phyloP scores from a whole-genome alignment of 768 basidiomycete genomes.

The Hygrophoropsis aurantiaca region DNA sequence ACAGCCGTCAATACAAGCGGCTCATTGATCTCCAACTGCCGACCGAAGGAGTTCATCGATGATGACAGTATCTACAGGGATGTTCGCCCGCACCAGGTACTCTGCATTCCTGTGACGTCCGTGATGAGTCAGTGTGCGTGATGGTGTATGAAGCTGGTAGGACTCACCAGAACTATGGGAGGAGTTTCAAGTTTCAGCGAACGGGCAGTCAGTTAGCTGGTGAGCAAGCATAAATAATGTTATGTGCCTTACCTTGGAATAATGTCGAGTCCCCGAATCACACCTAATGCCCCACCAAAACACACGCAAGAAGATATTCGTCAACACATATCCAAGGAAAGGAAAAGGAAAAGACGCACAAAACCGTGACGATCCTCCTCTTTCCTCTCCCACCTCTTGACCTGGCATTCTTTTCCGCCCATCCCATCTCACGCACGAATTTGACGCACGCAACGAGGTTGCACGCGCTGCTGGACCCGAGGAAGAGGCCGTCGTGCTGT shows the following conservation, averaged over 20 bases:
- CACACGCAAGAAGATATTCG: not conserved
- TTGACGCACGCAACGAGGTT: slow-evolving; percentile 93
- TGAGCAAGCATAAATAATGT: not conserved
- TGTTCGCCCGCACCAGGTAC: slow-evolving; percentile 42
- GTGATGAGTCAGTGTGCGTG: no score
- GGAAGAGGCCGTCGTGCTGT: slow-evolving; percentile 85
- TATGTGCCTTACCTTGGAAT: slow-evolving; percentile 80
- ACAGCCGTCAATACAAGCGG: no score
- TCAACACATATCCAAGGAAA: not conserved
- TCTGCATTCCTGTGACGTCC: slow-evolving; percentile 51
- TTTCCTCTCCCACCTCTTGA: no score
- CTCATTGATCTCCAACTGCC: no score
- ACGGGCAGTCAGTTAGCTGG: not conserved
- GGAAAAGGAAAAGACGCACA: slow-evolving; percentile 47
- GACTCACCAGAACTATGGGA: slow-evolving; percentile 52
- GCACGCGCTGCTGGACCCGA: slow-evolving; percentile 95
- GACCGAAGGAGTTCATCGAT: slow-evolving; percentile 38
- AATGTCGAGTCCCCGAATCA: slow-evolving; percentile 89
- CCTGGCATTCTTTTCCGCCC: slow-evolving; percentile 67
- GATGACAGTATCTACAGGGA: slow-evolving; percentile 41
- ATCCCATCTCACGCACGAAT: slow-evolving; percentile 67
- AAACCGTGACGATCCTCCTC: slow-evolving; percentile 81
- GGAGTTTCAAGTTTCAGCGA: slow-evolving; percentile 1
- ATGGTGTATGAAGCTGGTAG: not conserved
- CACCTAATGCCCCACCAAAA: slow-evolving; percentile 47